These are phyloP conservation scores for Pseudozyma hubeiensis DNA, from an alignment of 1,284 basidiomycete genomes.

Conservation along the genomic window DNA sequence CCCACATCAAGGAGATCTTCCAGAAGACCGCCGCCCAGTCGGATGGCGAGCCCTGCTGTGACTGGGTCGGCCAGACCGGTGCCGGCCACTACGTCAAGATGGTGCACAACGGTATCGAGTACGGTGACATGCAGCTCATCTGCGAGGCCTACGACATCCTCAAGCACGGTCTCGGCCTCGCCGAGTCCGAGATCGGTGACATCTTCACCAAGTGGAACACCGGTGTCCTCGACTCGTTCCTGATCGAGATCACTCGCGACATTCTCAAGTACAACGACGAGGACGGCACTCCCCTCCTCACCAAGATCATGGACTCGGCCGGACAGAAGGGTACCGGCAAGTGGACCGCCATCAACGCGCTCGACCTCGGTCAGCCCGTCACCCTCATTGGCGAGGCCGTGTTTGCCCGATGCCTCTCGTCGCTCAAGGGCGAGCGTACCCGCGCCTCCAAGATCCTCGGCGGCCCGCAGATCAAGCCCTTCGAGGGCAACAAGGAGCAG, in stretches of 20 bases:
- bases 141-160: constrained; percentile 88
- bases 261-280: constrained; percentile 79
- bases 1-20: constrained; percentile 97
- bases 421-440: constrained; percentile 95
- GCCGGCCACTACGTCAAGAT: constrained; percentile 97
- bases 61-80: constrained; percentile 98
- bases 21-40: constrained; percentile 97
- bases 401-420: constrained; percentile 96
- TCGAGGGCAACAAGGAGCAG: constrained; percentile 98
- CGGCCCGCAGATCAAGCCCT: constrained; percentile 89
- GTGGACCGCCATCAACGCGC: constrained; percentile 98
- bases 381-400: constrained; percentile 99
- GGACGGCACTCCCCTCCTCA: constrained; percentile 88
- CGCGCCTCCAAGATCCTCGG: constrained; percentile 90
- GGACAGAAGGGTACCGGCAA: constrained; percentile 99
- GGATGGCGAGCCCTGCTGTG: constrained; percentile 96
- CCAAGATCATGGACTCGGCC: constrained; percentile 85
- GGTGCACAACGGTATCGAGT: constrained; percentile 93
- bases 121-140: constrained; percentile 99
- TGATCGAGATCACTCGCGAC: constrained; percentile 83
- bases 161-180: constrained; percentile 90
- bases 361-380: constrained; percentile 89
- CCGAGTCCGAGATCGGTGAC: constrained; percentile 65
- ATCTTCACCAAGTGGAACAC: constrained; percentile 83
- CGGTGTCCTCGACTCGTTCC: constrained; percentile 98